phyloP scores from a whole-genome alignment of 1,139 yeast species.

The Suhomyces wounanorum region DNA sequence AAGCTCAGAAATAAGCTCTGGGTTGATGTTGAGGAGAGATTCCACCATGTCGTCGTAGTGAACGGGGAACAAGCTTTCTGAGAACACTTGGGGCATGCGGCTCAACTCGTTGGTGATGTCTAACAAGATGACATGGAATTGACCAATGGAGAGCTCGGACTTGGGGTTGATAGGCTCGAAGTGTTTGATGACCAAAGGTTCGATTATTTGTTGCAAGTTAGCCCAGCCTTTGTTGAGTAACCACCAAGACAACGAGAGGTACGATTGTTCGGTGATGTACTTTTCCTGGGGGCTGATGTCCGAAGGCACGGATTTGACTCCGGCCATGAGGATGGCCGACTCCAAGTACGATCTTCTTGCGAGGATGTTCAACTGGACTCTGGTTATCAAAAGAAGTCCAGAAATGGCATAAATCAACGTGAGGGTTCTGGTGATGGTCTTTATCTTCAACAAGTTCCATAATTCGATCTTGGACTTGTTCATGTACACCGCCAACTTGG shows the following conservation, averaged over 20 bases:
- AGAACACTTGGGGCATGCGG: conserved; percentile 22
- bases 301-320: conserved; percentile 24
- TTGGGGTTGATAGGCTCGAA: conserved; percentile 72
- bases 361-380: conserved; percentile 83
- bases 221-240: conserved; percentile 84
- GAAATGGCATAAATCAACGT: conserved; percentile 72
- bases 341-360: conserved; percentile 85
- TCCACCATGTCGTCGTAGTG: conserved; percentile 44
- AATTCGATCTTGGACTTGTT: conserved; percentile 68
- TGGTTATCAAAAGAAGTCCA: conserved; percentile 70
- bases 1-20: conserved; percentile 42
- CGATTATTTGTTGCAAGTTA: conserved; percentile 54
- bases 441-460: conserved; percentile 81
- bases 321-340: conserved; percentile 71
- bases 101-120: conserved; percentile 21
- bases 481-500: conserved; percentile 33
- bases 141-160: conserved; percentile 63
- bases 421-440: conserved; percentile 72
- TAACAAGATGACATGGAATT: conserved; percentile 43
- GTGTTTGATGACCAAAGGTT: conserved; percentile 57
- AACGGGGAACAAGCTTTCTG: conserved; percentile 41
- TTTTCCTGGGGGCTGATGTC: conserved; percentile 31
- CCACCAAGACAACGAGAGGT: conserved; percentile 93
- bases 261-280: conserved; percentile 74
- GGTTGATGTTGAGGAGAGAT: conserved; percentile 48